Evolutionary conservation across 2,329 filamentous ascomycete genomes (phyloP), one percentile per base, ranked within the genome.

Genomic region (Pestalotiopsis fici): DNA sequence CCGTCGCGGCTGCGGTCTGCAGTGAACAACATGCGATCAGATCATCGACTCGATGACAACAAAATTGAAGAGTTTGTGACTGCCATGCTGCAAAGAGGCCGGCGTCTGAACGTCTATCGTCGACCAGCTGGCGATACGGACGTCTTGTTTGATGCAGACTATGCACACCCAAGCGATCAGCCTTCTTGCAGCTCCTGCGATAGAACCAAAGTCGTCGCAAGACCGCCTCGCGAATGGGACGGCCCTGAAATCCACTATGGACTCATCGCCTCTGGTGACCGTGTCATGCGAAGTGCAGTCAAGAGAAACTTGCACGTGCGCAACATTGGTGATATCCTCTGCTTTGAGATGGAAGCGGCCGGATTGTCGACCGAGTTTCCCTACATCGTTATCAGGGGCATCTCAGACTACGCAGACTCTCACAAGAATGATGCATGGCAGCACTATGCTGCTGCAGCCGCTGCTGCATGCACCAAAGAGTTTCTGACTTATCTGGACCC

Each of bases 401-500:
- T 65, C n/a, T 65, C 31, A 6, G 43, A 65, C 15, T 65, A 65
- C 23, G 62, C 62, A 6, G 62, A 65, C 50, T 65, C 62, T 13
- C 62, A 65, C 50, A 56, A 65, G 28, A 65, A 65, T 25, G 50
- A 65, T 15, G 28, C 18, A 1, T 65, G 62, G 62, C 62, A 65
- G 62, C 21, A 35, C 25, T 57, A 55, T 37, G 62, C 62, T 2
- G 43, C 62, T 0, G 62, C 62, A 4, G 35, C 47, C 0, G 62
- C 62, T 1, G 62, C 62, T 18, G 62, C 62, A 0, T 37, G 13
- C 31, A 43, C 62, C 18, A 65, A 65, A 18, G 62, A 65, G 21
- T 31, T 65, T 15, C 11, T 63, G n/a, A 23, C 37, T 1, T 47
- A 47, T 15, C 23, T 63, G 2, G 60, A 43, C 4, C 37, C 60